Conservation (phyloP, 345 rosid genomes). For the Tarenaya hassleriana region DNA sequence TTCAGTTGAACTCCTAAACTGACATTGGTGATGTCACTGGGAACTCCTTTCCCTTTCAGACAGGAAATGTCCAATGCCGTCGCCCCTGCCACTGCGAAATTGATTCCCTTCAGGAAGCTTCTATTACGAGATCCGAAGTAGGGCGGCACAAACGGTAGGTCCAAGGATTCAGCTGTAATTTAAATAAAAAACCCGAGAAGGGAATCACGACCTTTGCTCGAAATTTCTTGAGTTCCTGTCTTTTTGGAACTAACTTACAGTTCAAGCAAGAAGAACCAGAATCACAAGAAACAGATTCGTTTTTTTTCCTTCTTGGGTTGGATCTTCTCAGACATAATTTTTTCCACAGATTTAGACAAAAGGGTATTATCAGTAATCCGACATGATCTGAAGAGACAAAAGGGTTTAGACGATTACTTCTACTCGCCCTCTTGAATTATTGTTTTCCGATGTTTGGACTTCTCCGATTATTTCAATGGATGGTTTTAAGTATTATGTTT, state of each 20-base stretch:
- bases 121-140: constrained; percentile 24
- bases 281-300: too few species aligned
- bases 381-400: background rate
- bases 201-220: background rate
- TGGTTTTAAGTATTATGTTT: too few species aligned
- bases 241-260: background rate
- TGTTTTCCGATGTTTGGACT: too few species aligned
- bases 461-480: too few species aligned
- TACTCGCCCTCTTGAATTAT: too few species aligned
- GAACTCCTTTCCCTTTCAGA: constrained; percentile 22
- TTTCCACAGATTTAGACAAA: too few species aligned
- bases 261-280: constrained; percentile 1
- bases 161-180: constrained; percentile 36
- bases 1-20: constrained; percentile 29
- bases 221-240: too few species aligned
- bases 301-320: background rate
- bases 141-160: constrained; percentile 36
- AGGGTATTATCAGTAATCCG: background rate
- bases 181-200: background rate
- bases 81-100: constrained; percentile 46
- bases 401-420: too few species aligned
- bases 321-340: background rate
- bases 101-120: constrained; percentile 34
- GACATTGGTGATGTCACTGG: background rate
- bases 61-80: constrained; percentile 32